A percentile compares a stretch with the other conserved stretches of the same genome.
Conservation (phyloP, 495 filamentous ascomycete genomes). For the Tetracladium setigerum region DNA sequence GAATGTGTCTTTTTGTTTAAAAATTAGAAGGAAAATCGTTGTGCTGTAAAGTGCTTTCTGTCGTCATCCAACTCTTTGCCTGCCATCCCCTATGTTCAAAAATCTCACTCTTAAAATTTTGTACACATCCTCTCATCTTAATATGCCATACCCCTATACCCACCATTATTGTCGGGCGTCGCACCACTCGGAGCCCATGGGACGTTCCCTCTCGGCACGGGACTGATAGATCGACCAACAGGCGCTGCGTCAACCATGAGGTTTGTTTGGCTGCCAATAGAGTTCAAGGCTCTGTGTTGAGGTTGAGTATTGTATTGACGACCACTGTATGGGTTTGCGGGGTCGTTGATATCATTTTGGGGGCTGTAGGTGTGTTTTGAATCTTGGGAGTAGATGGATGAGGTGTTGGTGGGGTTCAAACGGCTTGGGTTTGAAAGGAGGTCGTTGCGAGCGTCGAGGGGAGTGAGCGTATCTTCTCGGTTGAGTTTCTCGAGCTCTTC, state of each 20-base stretch:
- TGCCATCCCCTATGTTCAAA: too few species aligned
- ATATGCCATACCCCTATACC: slow-evolving; percentile 12
- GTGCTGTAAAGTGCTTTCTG: too few species aligned
- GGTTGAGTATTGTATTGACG: slow-evolving; percentile 6
- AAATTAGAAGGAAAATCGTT: too few species aligned
- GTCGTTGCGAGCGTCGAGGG: slow-evolving; percentile 84
- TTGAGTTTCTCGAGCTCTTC: slow-evolving; percentile 62
- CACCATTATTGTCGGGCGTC: slow-evolving; percentile 3
- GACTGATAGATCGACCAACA: slow-evolving; percentile 1
- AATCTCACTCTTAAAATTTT: too few species aligned
- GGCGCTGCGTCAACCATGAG: slow-evolving; percentile 8
- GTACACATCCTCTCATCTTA: neutral
- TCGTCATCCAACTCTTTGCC: too few species aligned
- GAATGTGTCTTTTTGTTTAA: too few species aligned
- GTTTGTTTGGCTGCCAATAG: slow-evolving; percentile 7
- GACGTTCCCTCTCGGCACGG: neutral
- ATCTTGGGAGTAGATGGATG: slow-evolving; percentile 8
- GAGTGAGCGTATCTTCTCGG: slow-evolving; percentile 81
- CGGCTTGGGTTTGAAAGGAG: slow-evolving; percentile 52
- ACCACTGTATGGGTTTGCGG: slow-evolving; percentile 19
- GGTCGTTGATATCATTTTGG: slow-evolving; percentile 16
- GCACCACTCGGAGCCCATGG: slow-evolving; percentile 5
- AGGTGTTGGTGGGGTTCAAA: neutral
- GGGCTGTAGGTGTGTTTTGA: slow-evolving; percentile 12
- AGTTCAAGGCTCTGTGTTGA: slow-evolving; percentile 2